Percentiles rank a stretch among this genome's conserved stretches.
Conservation (phyloP, 1,284 basidiomycete genomes). For the Amylostereum areolatum region DNA sequence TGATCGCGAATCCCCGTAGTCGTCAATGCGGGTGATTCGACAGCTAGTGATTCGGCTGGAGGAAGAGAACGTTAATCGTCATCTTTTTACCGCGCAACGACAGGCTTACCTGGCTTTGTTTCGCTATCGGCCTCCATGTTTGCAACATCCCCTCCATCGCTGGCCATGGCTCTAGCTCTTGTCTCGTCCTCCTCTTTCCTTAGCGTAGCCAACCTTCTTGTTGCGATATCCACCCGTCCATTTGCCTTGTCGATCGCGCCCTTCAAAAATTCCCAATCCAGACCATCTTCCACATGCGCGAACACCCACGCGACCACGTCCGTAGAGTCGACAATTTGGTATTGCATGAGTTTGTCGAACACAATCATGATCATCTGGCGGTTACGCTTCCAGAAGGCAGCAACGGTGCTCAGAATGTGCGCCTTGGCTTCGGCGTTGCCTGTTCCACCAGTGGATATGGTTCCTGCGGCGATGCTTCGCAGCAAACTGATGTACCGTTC, state of each 20-base stretch:
- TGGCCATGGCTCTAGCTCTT: conserved; percentile 66
- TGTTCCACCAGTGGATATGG: conserved; percentile 29
- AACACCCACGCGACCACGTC: conserved; percentile 92
- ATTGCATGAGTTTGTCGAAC: conserved; percentile 97
- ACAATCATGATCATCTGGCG: conserved; percentile 86
- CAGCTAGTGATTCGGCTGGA: no score
- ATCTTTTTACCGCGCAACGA: no score
- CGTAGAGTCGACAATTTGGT: conserved; percentile 92
- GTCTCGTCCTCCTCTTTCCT: conserved; percentile 86
- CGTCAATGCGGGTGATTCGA: no score
- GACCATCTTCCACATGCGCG: conserved; percentile 40
- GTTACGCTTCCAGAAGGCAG: conserved; percentile 76
- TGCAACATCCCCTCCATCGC: conserved; percentile 51
- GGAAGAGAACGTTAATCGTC: no score
- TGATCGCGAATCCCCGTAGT: no score
- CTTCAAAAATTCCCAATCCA: conserved; percentile 80
- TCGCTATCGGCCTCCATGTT: conserved; percentile 71
- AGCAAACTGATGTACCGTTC: conserved; percentile 93
- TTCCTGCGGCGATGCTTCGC: conserved; percentile 57
- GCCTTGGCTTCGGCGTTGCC: conserved; percentile 63
- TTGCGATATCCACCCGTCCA: conserved; percentile 74
- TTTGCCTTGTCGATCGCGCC: conserved; percentile 85
- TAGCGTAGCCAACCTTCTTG: conserved; percentile 64
- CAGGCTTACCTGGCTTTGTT: conserved; percentile 46
- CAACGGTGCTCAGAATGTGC: conserved; percentile 68